phyloP scores from a whole-genome alignment of 108 stramenopile species.

The Asterionellopsis glacialis region DNA sequence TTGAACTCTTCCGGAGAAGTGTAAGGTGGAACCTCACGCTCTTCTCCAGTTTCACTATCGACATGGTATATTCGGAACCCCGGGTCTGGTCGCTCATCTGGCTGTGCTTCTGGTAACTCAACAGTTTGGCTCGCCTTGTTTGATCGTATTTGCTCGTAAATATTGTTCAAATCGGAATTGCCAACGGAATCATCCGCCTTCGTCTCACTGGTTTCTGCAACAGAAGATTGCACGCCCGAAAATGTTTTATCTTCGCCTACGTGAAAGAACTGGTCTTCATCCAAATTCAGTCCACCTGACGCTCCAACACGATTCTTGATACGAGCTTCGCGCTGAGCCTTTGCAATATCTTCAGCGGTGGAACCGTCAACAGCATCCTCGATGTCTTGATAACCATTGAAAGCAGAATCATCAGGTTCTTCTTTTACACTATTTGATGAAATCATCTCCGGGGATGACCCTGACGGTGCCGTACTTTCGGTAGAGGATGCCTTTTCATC shows the following conservation, averaged over 20 bases:
- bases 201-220: too few species aligned
- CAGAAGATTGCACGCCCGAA: too few species aligned
- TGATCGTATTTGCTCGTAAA: constrained; percentile 9
- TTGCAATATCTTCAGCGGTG: constrained; percentile 50
- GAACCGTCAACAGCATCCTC: constrained; percentile 38
- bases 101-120: constrained; percentile 8
- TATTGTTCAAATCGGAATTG: constrained; percentile 1
- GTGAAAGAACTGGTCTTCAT: too few species aligned
- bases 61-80: constrained; percentile 70
- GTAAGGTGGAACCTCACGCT: constrained; percentile 72
- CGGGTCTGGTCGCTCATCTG: constrained; percentile 52
- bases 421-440: background rate
- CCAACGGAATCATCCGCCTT: too few species aligned
- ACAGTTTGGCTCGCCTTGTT: constrained; percentile 24
- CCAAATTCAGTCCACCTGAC: too few species aligned
- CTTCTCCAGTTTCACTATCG: constrained; percentile 49
- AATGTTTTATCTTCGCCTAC: too few species aligned
- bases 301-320: constrained; percentile 41
- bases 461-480: background rate
- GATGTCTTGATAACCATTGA: constrained; percentile 77
- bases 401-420: constrained; percentile 12
- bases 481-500: background rate
- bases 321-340: constrained; percentile 53
- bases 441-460: background rate
- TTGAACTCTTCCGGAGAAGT: constrained; percentile 62